Conservation (phyloP, 148 eudicot species). For the Pharnaceum exiguum region DNA sequence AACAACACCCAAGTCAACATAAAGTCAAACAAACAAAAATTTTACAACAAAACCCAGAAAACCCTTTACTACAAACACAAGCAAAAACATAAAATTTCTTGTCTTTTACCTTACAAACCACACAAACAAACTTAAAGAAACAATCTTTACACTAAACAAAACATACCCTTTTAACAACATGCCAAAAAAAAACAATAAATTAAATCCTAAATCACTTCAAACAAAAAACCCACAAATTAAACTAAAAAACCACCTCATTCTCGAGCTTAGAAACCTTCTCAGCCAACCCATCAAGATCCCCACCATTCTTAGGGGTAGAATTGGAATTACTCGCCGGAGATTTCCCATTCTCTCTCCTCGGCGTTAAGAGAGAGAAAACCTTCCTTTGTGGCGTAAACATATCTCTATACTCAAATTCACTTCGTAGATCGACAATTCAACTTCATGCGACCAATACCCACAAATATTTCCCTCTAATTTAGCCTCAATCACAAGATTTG, state of each 20-base stretch:
- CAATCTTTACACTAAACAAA: neutral
- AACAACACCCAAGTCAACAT: neutral
- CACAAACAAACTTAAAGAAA: constrained; percentile 1
- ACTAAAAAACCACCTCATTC: constrained; percentile 55
- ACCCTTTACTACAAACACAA: neutral
- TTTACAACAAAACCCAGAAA: neutral
- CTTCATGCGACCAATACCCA: constrained; percentile 20
- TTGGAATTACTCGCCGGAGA: constrained; percentile 28
- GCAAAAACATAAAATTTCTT: neutral
- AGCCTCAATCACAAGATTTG: too few relatives aligned
- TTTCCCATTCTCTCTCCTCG: constrained; percentile 40
- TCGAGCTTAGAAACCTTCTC: constrained; percentile 53
- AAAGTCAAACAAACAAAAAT: neutral
- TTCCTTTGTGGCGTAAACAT: constrained; percentile 84
- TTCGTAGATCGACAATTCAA: constrained; percentile 29
- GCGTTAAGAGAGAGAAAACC: constrained; percentile 55
- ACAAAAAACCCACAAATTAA: neutral
- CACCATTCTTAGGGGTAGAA: constrained; percentile 34
- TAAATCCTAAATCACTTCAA: too few relatives aligned
- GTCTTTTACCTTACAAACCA: too few relatives aligned
- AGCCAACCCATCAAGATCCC: constrained; percentile 30
- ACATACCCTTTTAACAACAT: neutral
- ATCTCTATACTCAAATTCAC: constrained; percentile 4
- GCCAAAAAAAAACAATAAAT: too few relatives aligned
- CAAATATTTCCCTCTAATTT: too few relatives aligned